phyloP scores from a whole-genome alignment of 2,329 filamentous ascomycete genomes.

The Aureobasidium sp. region DNA sequence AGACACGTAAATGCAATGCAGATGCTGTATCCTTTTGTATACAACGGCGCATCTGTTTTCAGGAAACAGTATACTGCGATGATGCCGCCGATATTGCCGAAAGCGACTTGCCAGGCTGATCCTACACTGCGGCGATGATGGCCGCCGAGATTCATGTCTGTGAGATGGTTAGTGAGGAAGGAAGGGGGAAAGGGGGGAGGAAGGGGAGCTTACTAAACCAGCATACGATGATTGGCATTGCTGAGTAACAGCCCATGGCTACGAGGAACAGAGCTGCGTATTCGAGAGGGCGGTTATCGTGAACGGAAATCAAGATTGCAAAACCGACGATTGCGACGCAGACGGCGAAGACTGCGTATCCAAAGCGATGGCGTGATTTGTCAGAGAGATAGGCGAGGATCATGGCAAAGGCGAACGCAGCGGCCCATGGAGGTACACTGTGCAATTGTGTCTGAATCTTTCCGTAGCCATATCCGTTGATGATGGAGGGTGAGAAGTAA shows the following conservation, averaged over 20 bases:
- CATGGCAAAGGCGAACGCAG: slow-evolving; percentile 73
- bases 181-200: no score
- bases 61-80: slow-evolving; percentile 45
- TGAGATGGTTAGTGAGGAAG: background rate
- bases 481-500: slow-evolving; percentile 41
- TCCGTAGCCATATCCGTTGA: slow-evolving; percentile 43
- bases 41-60: slow-evolving; percentile 55
- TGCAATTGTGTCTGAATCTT: slow-evolving; percentile 46
- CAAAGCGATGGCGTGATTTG: slow-evolving; percentile 60
- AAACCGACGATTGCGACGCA: slow-evolving; percentile 65
- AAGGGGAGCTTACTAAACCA: no score
- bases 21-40: slow-evolving; percentile 66
- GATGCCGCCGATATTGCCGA: slow-evolving; percentile 41
- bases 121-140: slow-evolving; percentile 43
- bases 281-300: slow-evolving; percentile 57
- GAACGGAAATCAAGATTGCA: slow-evolving; percentile 61
- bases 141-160: slow-evolving; percentile 42
- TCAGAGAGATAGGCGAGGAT: slow-evolving; percentile 65
- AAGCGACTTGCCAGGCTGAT: slow-evolving; percentile 41
- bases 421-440: slow-evolving; percentile 55
- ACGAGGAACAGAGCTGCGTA: slow-evolving; percentile 79
- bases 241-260: slow-evolving; percentile 69
- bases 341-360: slow-evolving; percentile 63
- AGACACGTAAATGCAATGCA: slow-evolving; percentile 65
- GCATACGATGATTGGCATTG: slow-evolving; percentile 67